Conservation (phyloP, 2,329 filamentous ascomycete genomes). For the Trichophyton mentagrophytes region DNA sequence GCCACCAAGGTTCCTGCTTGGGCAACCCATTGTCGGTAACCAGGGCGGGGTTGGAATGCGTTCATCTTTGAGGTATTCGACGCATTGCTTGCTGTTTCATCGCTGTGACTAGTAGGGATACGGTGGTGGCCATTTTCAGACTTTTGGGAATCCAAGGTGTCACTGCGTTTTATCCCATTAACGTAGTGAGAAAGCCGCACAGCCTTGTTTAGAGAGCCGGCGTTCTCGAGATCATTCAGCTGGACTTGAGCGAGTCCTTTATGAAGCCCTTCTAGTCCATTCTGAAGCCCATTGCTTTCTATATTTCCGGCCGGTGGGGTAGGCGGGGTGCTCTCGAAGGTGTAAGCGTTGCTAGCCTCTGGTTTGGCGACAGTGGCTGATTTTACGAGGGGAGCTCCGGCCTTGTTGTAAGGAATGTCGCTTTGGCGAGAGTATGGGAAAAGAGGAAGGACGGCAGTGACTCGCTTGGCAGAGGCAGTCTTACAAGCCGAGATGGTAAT, state of each 20-base stretch:
- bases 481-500: constrained; percentile 99
- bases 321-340: constrained; percentile 81
- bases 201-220: constrained; percentile 23
- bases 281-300: constrained; percentile 53
- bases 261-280: constrained; percentile 57
- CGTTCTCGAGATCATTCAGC: constrained; percentile 38
- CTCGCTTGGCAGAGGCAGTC: constrained; percentile 76
- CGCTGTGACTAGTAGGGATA: constrained; percentile 29
- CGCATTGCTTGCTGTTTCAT: constrained; percentile 51
- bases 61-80: constrained; percentile 40
- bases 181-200: constrained; percentile 28
- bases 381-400: constrained; percentile 73
- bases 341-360: constrained; percentile 49
- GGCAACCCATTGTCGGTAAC: constrained; percentile 97
- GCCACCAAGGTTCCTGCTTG: constrained; percentile 92
- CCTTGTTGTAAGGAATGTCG: constrained; percentile 93
- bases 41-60: constrained; percentile 69
- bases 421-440: constrained; percentile 96
- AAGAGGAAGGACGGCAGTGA: constrained; percentile 85
- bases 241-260: constrained; percentile 60
- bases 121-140: constrained; percentile 19
- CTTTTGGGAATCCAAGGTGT: constrained; percentile 28
- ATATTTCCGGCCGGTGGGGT: constrained; percentile 64
- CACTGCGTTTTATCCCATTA: constrained; percentile 29
- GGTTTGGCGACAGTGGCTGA: constrained; percentile 34